phyloP scores from a whole-genome alignment of 257 asterid species.

The Solanum pimpinellifolium region DNA sequence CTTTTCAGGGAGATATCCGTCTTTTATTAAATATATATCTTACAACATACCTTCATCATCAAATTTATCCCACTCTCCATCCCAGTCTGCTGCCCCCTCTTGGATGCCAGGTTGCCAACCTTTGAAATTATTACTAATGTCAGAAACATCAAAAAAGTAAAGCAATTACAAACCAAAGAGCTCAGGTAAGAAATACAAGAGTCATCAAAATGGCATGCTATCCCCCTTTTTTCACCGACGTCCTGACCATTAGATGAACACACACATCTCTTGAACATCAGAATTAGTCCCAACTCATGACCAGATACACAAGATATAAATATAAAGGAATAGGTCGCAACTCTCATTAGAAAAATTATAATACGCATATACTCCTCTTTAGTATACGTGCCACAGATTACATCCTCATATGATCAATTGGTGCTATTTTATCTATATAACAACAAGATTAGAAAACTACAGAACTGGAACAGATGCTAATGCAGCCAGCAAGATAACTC shows the following conservation, averaged over 20 bases:
- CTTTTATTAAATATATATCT: neutral
- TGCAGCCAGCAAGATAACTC: neutral
- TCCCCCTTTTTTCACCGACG: neutral
- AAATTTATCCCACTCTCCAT: constrained; percentile 90
- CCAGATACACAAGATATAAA: neutral
- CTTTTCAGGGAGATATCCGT: neutral
- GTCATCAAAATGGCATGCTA: neutral
- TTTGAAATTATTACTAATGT: constrained; percentile 10
- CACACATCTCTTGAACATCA: neutral
- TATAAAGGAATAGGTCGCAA: neutral
- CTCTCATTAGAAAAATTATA: neutral
- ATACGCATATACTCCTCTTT: neutral
- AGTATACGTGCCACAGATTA: neutral
- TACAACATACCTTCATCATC: constrained; percentile 72
- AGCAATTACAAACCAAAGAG: neutral
- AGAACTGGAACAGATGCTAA: neutral
- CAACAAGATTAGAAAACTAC: neutral
- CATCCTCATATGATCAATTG: neutral
- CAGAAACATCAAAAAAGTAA: neutral
- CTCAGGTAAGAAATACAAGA: neutral
- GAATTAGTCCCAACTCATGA: neutral
- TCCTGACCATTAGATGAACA: neutral
- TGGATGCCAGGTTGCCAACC: constrained; percentile 98
- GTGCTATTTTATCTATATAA: neutral
- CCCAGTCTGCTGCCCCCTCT: constrained; percentile 96